Conservation (phyloP, 2,329 filamentous ascomycete genomes). For the Hymenoscyphus albidus region DNA sequence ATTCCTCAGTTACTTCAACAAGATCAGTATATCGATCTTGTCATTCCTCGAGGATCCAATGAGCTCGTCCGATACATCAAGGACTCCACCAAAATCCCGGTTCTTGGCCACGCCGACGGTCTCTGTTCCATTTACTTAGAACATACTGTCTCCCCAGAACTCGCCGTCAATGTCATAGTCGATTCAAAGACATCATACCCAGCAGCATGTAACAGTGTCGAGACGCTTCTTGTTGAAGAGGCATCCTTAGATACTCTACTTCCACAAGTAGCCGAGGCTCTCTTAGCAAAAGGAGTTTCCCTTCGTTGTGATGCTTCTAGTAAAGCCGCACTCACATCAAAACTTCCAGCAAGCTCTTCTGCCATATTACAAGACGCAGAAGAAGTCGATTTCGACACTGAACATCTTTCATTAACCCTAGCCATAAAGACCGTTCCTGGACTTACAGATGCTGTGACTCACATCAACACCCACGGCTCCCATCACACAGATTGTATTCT, state of each 20-base stretch:
- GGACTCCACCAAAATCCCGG: slow-evolving; percentile 85
- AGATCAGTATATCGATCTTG: slow-evolving; percentile 86
- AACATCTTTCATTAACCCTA: slow-evolving; percentile 81
- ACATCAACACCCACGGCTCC: slow-evolving; percentile 90
- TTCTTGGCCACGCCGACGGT: slow-evolving; percentile 93
- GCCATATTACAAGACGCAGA: slow-evolving; percentile 59
- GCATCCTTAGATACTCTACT: slow-evolving; percentile 63
- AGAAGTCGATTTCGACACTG: slow-evolving; percentile 75
- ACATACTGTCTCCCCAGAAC: slow-evolving; percentile 65
- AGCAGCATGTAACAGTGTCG: slow-evolving; percentile 91
- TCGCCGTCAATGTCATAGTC: slow-evolving; percentile 72
- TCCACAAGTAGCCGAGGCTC: slow-evolving; percentile 66
- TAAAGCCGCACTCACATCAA: slow-evolving; percentile 57
- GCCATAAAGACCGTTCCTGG: slow-evolving; percentile 75
- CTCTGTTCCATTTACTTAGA: slow-evolving; percentile 86
- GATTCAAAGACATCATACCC: slow-evolving; percentile 95
- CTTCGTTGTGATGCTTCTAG: slow-evolving; percentile 74
- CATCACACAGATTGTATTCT: slow-evolving; percentile 93
- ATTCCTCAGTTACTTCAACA: slow-evolving; percentile 84
- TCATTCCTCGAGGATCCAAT: slow-evolving; percentile 68
- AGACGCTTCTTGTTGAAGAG: slow-evolving; percentile 83
- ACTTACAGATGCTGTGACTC: slow-evolving; percentile 69
- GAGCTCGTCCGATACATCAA: slow-evolving; percentile 67
- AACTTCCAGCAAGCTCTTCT: slow-evolving; percentile 41
- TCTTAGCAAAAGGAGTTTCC: slow-evolving; percentile 72